These are phyloP conservation scores for Stagonosporopsis rhizophila DNA, from an alignment of 2,329 filamentous ascomycete genomes.

Conservation along the genomic window DNA sequence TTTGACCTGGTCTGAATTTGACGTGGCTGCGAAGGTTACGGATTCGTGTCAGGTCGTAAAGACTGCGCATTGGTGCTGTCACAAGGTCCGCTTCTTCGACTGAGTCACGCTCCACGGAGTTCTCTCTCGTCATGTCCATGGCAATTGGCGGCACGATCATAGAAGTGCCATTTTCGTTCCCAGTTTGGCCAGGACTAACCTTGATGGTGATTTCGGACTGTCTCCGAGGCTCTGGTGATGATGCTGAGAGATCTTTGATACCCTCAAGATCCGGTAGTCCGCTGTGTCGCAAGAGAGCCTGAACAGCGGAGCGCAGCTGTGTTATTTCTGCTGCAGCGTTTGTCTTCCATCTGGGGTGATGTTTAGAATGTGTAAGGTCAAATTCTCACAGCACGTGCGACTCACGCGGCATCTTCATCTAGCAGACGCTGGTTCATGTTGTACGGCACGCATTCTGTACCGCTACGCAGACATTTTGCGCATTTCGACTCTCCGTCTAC, in stretches of 20 bases:
- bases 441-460: conserved; percentile 85
- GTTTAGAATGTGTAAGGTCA: not conserved
- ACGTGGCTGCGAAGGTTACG: conserved; percentile 41
- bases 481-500: conserved; percentile 43
- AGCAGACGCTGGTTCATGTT: conserved; percentile 44
- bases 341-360: conserved; percentile 39
- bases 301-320: conserved; percentile 38
- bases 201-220: conserved; percentile 14
- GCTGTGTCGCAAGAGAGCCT: conserved; percentile 36
- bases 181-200: conserved; percentile 34
- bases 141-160: conserved; percentile 40
- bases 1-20: conserved; percentile 33
- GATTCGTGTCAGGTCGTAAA: conserved; percentile 45
- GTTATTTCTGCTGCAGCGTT: conserved; percentile 36
- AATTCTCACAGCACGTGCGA: conserved; percentile 10
- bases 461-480: conserved; percentile 43
- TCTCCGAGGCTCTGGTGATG: conserved; percentile 21
- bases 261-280: conserved; percentile 35
- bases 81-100: conserved; percentile 37
- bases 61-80: conserved; percentile 44
- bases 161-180: conserved; percentile 35
- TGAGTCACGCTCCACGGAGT: conserved; percentile 39
- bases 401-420: conserved; percentile 44
- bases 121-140: conserved; percentile 47
- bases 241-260: conserved; percentile 16